Evolutionary conservation across 2,329 filamentous ascomycete species (phyloP).

Genomic region (Shiraia bambusicola): DNA sequence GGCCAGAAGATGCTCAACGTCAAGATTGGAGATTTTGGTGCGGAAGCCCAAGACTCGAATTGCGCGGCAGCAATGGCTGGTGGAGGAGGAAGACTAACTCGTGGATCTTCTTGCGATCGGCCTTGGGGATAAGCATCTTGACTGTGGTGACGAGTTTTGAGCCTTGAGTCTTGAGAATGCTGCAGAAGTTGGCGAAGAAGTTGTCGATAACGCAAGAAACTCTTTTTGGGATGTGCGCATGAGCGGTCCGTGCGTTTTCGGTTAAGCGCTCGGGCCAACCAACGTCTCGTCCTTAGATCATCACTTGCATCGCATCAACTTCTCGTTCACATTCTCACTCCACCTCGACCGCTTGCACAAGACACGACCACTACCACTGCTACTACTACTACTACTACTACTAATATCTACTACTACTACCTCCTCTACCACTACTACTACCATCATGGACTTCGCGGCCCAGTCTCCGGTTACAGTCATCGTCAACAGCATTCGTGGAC

Average conservation of each 20-base stretch:
- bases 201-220: constrained; percentile 9
- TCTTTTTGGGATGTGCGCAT: constrained; percentile 7
- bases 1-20: constrained; percentile 24
- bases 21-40: constrained; percentile 33
- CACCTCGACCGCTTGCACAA: not conserved
- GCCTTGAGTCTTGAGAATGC: constrained; percentile 29
- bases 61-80: constrained; percentile 18
- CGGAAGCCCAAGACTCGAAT: constrained; percentile 30
- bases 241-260: not conserved
- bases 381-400: too few relatives aligned
- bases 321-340: too few relatives aligned
- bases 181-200: constrained; percentile 13
- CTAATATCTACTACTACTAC: too few relatives aligned
- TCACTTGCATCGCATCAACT: too few relatives aligned
- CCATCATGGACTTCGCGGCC: constrained; percentile 27
- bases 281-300: too few relatives aligned
- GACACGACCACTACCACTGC: too few relatives aligned
- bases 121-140: constrained; percentile 93
- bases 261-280: too few relatives aligned
- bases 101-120: constrained; percentile 99
- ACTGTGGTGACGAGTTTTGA: constrained; percentile 37
- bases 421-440: not conserved
- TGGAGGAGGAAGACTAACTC: constrained; percentile 72
- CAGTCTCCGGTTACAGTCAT: constrained; percentile 58
- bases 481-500: constrained; percentile 78